Evolutionary conservation across 768 basidiomycete species (phyloP).

Genomic region (Nidularia sp.): DNA sequence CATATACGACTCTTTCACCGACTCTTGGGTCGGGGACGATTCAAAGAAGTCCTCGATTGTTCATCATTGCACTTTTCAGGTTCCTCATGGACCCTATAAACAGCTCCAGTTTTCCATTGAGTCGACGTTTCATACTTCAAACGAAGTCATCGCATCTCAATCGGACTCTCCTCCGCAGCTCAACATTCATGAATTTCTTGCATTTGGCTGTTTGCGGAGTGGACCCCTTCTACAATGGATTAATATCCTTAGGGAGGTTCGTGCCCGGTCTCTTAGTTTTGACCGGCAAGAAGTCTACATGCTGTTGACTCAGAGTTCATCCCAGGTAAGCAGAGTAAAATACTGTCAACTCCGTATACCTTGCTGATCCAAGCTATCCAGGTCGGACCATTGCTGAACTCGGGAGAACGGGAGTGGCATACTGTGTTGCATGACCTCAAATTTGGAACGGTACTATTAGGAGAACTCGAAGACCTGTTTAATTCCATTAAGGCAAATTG

Average conservation of each 20-base stretch:
- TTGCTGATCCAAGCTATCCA: background rate
- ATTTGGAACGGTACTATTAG: conserved; percentile 33
- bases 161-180: conserved; percentile 32
- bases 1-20: conserved; percentile 18
- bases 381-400: background rate
- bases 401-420: conserved; percentile 29
- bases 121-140: conserved; percentile 32
- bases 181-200: conserved; percentile 38
- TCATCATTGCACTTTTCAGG: conserved; percentile 20
- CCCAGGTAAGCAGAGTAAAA: conserved; percentile 29
- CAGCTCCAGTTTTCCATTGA: conserved; percentile 29
- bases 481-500: conserved; percentile 34
- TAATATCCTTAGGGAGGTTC: conserved; percentile 46
- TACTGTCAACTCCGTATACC: too few species aligned
- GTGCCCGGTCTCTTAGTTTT: conserved; percentile 32
- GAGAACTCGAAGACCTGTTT: conserved; percentile 29
- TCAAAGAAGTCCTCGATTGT: conserved; percentile 9
- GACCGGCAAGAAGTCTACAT: conserved; percentile 31
- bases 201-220: conserved; percentile 41
- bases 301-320: conserved; percentile 38
- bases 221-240: conserved; percentile 44
- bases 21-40: conserved; percentile 10
- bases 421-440: conserved; percentile 19
- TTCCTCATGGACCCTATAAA: conserved; percentile 25
- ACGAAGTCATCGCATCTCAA: conserved; percentile 40